These are phyloP conservation scores for Nitzschia sp. DNA, from an alignment of 108 stramenopile species.

Conservation along the genomic window DNA sequence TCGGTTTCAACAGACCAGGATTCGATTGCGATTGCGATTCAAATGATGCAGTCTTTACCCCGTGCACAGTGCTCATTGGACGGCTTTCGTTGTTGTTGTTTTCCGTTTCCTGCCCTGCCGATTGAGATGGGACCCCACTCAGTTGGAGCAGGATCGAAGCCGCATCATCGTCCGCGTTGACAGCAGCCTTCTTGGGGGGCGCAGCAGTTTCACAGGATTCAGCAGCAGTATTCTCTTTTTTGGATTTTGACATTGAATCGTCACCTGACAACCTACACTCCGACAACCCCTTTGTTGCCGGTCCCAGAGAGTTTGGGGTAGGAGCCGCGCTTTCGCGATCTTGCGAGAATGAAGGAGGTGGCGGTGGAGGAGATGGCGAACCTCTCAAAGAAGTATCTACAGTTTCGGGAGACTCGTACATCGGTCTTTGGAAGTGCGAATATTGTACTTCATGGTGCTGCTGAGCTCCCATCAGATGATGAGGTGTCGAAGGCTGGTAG, in stretches of 20 bases:
- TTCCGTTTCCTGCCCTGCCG: not conserved
- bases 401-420: conserved; percentile 16
- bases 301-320: not conserved
- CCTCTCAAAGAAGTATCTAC: conserved; percentile 12
- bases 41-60: not conserved
- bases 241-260: not conserved
- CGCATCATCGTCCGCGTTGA: conserved; percentile 25
- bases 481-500: not conserved
- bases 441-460: conserved; percentile 17
- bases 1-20: not conserved
- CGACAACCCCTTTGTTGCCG: not conserved
- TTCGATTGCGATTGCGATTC: not conserved
- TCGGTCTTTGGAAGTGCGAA: conserved; percentile 6
- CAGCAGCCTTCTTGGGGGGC: not conserved
- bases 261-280: not conserved
- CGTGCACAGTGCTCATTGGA: conserved; percentile 6
- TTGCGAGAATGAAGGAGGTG: conserved; percentile 6
- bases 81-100: conserved; percentile 7
- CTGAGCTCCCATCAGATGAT: not conserved
- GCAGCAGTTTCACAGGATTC: not conserved
- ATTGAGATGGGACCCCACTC: conserved; percentile 7
- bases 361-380: conserved; percentile 31
- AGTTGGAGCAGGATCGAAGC: conserved; percentile 36
- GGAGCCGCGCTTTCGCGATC: too few species aligned
- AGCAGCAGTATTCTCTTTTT: conserved; percentile 4